Conservation (phyloP, 176 grass and related monocot genomes). For the Musa schizocarpa region DNA sequence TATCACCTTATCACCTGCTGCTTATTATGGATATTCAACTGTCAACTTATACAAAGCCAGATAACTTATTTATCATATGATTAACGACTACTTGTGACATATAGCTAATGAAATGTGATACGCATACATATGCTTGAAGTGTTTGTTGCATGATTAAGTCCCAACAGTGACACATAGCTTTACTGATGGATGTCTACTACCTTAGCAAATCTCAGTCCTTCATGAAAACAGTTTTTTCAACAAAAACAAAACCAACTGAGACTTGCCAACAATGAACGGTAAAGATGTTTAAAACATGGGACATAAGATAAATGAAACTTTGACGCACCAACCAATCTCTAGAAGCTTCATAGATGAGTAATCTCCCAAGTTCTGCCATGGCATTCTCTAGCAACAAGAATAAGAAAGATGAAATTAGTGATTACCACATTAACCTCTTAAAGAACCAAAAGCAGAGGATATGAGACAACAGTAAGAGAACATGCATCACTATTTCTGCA, state of each 20-base stretch:
- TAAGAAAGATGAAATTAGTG: not conserved
- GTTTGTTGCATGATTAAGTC: not conserved
- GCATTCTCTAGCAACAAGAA: conserved; percentile 53
- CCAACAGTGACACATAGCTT: not conserved
- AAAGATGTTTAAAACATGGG: not conserved
- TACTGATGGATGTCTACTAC: not conserved
- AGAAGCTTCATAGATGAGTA: conserved; percentile 91
- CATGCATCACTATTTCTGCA: not conserved
- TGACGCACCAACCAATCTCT: conserved; percentile 88
- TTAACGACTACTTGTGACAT: not conserved
- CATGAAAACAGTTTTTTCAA: no score
- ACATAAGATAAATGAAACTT: not conserved
- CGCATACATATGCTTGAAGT: not conserved
- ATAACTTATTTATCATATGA: not conserved
- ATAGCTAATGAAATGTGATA: not conserved
- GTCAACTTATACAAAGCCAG: no score
- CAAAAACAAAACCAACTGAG: not conserved
- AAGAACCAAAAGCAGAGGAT: not conserved
- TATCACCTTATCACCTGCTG: no score
- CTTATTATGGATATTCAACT: no score
- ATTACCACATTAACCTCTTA: not conserved
- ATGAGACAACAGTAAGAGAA: not conserved
- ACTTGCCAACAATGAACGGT: not conserved
- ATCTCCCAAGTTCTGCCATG: conserved; percentile 84
- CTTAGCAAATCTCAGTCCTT: not conserved